Base-by-base conservation (phyloP, 345 rosid species). In the Pistacia integerrima region DNA sequence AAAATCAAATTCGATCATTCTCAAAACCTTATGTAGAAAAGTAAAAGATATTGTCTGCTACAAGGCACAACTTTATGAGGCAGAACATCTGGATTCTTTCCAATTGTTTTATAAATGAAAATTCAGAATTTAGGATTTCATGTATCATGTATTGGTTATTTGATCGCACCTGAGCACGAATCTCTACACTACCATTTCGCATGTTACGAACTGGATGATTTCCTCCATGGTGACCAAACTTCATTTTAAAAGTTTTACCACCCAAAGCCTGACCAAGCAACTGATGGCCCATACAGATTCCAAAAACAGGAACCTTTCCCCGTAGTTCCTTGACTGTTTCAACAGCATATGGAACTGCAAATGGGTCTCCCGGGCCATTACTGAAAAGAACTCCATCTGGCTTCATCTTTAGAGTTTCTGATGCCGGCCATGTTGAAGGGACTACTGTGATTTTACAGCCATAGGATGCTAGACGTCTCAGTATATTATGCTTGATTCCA, bases 271-370 rank as follows among this genome's bases (percentile, higher is more conserved):
- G 98, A 57, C 98, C 98, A 14, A 96, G 91, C 77, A 96, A 83
- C 78, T 96, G 99, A 82, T 96, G 98, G 60, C 97, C 99, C 99
- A 96, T 96, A 84, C 98, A 92, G 82, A 97, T 97, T 71, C 98
- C 99, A 58, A 91, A 97, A 71, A 97, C 97, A 55, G 98, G 94
- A 70, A 87, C 92, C 82, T 92, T 92, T 75, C 99, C 97, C 3
- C 92, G 78, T 64, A 91, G 81, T 83, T 92, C 86, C 76, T 87
- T 94, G 38, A 94, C 98, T 14, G 91, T 90, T 82, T 92, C 87
- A 65, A 97, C 97, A 72, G 97, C 97, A 81, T 92, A 97, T 30
- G 98, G 97, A 76, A 91, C 97, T 56, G 97, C 97, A 72, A 98
- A 97, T 75, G 98, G 97, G 70, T 94, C 98, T 64, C 99, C 99